Percentiles rank a stretch among this genome's conserved stretches.
phyloP scores from a whole-genome alignment of 225 moss, liverwort and hornwort genomes.

The Bryoerythrophyllum caledonicum region DNA sequence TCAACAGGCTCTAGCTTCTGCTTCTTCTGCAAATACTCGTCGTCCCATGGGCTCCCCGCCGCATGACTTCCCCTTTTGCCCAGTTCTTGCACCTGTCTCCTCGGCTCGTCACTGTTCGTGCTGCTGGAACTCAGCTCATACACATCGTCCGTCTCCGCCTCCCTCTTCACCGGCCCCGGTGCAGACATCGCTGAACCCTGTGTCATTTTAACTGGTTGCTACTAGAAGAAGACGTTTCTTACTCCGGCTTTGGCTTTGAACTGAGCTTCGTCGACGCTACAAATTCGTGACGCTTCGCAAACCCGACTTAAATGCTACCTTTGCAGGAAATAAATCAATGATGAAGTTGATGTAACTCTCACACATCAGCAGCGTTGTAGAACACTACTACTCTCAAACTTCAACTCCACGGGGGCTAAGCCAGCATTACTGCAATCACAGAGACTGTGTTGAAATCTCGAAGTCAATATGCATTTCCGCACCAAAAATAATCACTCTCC shows the following conservation, averaged over 20 bases:
- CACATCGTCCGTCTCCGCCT: slow-evolving; percentile 33
- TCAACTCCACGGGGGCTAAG: not conserved
- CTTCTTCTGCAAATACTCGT: slow-evolving; percentile 31
- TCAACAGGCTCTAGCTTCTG: slow-evolving; percentile 46
- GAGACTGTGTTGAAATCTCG: not conserved
- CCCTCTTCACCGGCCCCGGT: slow-evolving; percentile 42
- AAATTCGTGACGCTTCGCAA: slow-evolving; percentile 8
- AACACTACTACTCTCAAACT: not conserved
- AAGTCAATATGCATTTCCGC: slow-evolving; percentile 30
- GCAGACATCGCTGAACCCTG: slow-evolving; percentile 47
- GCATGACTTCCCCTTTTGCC: slow-evolving; percentile 33
- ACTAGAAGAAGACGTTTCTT: slow-evolving; percentile 10
- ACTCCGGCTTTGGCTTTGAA: not conserved
- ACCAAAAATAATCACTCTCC: not conserved
- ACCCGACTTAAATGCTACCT: not conserved
- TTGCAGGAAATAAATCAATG: too few species aligned
- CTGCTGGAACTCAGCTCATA: slow-evolving; percentile 48
- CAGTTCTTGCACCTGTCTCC: slow-evolving; percentile 24
- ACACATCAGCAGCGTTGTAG: not conserved
- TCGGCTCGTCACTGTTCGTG: slow-evolving; percentile 38
- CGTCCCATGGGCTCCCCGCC: slow-evolving; percentile 30
- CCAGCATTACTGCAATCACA: slow-evolving; percentile 5
- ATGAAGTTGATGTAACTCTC: not conserved
- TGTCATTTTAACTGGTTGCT: slow-evolving; percentile 19
- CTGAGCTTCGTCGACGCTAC: not conserved